phyloP scores from a whole-genome alignment of 2,329 filamentous ascomycete genomes.

The Cercospora janseana region DNA sequence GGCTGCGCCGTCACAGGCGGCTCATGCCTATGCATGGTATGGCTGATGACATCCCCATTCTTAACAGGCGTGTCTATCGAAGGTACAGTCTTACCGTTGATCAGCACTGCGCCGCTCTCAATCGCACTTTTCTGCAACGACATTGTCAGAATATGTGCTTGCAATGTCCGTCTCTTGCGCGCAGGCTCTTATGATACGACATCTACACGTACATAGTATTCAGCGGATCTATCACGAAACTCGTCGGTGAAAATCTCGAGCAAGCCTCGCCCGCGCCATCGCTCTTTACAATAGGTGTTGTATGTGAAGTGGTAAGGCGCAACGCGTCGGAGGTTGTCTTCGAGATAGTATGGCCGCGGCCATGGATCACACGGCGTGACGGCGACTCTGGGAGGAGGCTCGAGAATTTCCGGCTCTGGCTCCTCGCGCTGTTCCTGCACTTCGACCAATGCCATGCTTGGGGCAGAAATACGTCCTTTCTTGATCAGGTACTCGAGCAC shows the following conservation, averaged over 20 bases:
- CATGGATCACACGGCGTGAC: constrained; percentile 58
- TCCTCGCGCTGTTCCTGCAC: constrained; percentile 28
- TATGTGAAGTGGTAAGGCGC: constrained; percentile 89
- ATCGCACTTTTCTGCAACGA: constrained; percentile 66
- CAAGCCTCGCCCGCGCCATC: constrained; percentile 80
- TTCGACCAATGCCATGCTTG: constrained; percentile 33
- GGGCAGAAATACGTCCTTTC: constrained; percentile 40
- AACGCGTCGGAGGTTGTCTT: constrained; percentile 79
- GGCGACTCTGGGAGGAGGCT: constrained; percentile 49
- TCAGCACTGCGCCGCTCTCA: constrained; percentile 69
- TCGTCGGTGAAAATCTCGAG: constrained; percentile 88
- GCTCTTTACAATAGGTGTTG: constrained; percentile 90
- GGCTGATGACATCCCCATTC: constrained; percentile 88
- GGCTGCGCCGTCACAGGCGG: constrained; percentile 82
- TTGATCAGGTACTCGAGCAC: constrained; percentile 53
- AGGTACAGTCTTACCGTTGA: constrained; percentile 72
- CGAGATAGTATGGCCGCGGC: constrained; percentile 74
- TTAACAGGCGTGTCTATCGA: constrained; percentile 67
- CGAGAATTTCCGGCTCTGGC: constrained; percentile 42
- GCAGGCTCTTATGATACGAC: not conserved
- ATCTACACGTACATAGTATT: constrained; percentile 70
- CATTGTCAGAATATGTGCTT: constrained; percentile 28
- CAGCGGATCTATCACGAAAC: constrained; percentile 80
- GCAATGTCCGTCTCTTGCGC: constrained; percentile 25
- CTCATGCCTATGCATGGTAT: constrained; percentile 93